Base-by-base conservation (phyloP, 75 land plant species). In the Cupressus sempervirens region DNA sequence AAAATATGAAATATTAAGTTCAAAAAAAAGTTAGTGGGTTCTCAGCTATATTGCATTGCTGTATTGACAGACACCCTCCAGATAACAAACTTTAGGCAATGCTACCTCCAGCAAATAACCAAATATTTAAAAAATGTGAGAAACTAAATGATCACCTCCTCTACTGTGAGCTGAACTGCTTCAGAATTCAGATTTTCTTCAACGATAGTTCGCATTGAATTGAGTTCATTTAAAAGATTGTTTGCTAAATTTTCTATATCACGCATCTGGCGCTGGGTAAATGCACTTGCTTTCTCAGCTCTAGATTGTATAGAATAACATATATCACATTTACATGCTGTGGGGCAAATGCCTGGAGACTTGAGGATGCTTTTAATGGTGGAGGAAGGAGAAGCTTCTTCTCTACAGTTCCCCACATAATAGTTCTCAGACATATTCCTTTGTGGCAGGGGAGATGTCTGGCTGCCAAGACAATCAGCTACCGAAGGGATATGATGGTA, bases 181-280 rank as follows among this genome's bases (percentile, higher is more conserved):
- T 83, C 86, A 38, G 81, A 80, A 32, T 35, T 58, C 86, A 91
- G 45, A 14, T 45, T 84, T 34, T 89, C 86, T 85, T 91, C 91
- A 32, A 91, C 82, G 36, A 95, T 86, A 68, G 48, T 82, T 70
- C 91, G 94, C 93, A 95, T 85, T 34, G 86, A 83, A 8, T 88
- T 91, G 80, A 95, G 81, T 45, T 90, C 90, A 8, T 45, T 92
- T 43, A 91, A 58, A 34, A 94, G 90, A 36, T 84, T 89, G 29
- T n/a, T n/a, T 41, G 95, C 88, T 46, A 94, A 56, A 30, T 45
- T 75, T 41, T 93, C 91, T 70, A 93, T 85, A 85, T 92, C 93
- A 36, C 84, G 86, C 94, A 94, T 92, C 83, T 94, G 95, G 15
- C 87, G 86, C 62, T 93, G 91, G 83, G 95, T 91, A 87, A 94